phyloP scores from a whole-genome alignment of 2,329 filamentous ascomycete species.

The Ceratocystis eucalypticola region DNA sequence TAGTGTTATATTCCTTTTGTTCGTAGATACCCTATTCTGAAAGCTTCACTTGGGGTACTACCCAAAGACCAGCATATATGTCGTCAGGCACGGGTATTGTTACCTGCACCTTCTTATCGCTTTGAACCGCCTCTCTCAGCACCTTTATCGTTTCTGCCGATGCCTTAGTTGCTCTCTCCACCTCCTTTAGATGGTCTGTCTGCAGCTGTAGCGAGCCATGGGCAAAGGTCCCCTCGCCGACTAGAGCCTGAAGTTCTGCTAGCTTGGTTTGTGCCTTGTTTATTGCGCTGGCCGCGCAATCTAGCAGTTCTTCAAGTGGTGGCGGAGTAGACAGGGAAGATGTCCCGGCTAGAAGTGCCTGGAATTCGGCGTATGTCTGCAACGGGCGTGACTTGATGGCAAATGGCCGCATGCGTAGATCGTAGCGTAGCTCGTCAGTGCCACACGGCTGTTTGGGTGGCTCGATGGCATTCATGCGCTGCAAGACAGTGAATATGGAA shows the following conservation, averaged over 20 bases:
- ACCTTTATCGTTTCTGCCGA: constrained; percentile 25
- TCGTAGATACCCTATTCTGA: background rate
- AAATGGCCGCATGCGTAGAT: constrained; percentile 79
- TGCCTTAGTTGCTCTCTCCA: background rate
- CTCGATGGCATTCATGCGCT: constrained; percentile 43
- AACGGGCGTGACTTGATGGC: constrained; percentile 8
- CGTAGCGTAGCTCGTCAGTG: constrained; percentile 55
- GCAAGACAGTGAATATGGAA: constrained; percentile 52
- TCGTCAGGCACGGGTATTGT: constrained; percentile 9
- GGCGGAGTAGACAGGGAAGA: background rate
- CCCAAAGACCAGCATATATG: constrained; percentile 13
- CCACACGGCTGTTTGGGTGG: constrained; percentile 48
- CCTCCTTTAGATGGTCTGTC: background rate
- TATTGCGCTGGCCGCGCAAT: background rate
- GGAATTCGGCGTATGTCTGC: constrained; percentile 44
- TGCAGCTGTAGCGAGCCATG: constrained; percentile 12
- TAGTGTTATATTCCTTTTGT: background rate
- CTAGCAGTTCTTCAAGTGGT: constrained; percentile 21
- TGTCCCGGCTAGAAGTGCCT: constrained; percentile 21
- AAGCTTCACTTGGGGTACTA: constrained; percentile 12
- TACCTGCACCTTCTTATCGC: constrained; percentile 5
- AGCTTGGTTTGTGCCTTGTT: background rate
- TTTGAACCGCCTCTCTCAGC: constrained; percentile 34
- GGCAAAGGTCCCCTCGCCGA: background rate
- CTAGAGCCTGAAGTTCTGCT: background rate